These are phyloP conservation scores for Hamiltosporidium magnivora DNA, from an alignment of 371 early-diverging fungal species.

Conservation along the genomic window DNA sequence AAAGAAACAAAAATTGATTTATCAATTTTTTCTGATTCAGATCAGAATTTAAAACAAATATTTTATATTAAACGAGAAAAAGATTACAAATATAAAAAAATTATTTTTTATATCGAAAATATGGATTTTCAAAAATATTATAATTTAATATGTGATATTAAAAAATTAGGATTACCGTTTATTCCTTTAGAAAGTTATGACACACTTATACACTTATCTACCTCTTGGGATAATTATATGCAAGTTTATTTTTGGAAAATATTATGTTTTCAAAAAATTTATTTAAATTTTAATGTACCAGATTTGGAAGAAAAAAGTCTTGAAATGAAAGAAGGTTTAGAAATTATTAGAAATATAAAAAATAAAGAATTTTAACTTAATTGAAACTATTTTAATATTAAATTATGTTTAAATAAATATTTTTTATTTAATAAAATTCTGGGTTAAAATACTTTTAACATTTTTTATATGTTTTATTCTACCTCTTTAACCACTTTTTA, in stretches of 20 bases:
- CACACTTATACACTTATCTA: constrained; percentile 4
- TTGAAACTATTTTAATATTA: too few species aligned
- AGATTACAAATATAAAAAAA: neutral
- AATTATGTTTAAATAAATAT: too few species aligned
- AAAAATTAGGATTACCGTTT: constrained; percentile 5
- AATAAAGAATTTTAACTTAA: neutral
- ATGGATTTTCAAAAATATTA: constrained; percentile 15
- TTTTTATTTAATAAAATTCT: too few species aligned
- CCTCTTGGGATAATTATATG: constrained; percentile 20
- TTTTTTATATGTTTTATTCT: too few species aligned
- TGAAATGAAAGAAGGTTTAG: constrained; percentile 17
- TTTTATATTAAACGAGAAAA: neutral
- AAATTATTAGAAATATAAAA: constrained; percentile 15
- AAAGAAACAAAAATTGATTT: neutral
- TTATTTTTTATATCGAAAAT: neutral
- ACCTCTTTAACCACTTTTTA: too few species aligned
- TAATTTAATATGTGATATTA: constrained; percentile 12
- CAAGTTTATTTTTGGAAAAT: constrained; percentile 34
- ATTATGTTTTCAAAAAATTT: constrained; percentile 20
- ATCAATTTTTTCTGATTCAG: neutral
- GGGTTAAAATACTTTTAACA: too few species aligned
- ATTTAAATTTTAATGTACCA: constrained; percentile 13
- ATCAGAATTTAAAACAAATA: neutral
- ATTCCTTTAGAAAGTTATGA: constrained; percentile 13
- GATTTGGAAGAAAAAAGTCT: constrained; percentile 6